These are phyloP conservation scores for Aspergillus novofumigatus DNA, from an alignment of 2,329 filamentous ascomycete genomes.

Conservation along the genomic window DNA sequence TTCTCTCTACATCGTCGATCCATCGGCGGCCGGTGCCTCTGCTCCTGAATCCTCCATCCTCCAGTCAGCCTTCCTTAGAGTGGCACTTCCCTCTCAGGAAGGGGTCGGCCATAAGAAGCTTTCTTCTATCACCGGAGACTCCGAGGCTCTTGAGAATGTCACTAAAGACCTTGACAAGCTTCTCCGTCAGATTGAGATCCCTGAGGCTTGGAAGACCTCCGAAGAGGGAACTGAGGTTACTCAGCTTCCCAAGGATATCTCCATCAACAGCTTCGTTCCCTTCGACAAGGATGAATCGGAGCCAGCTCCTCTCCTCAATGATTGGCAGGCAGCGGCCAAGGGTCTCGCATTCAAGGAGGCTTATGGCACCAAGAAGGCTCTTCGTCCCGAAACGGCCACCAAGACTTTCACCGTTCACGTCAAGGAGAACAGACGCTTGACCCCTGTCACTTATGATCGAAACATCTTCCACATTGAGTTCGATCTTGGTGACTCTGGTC, in stretches of 20 bases:
- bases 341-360: slow-evolving; percentile 92
- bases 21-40: slow-evolving; percentile 63
- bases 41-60: slow-evolving; percentile 64
- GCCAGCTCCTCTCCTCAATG: slow-evolving; percentile 60
- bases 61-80: slow-evolving; percentile 77
- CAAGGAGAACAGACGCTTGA: slow-evolving; percentile 92
- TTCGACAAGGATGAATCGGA: slow-evolving; percentile 75
- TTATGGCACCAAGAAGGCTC: slow-evolving; percentile 66
- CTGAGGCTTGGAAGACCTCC: slow-evolving; percentile 73
- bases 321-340: slow-evolving; percentile 83
- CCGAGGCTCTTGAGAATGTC: slow-evolving; percentile 60
- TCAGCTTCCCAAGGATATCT: slow-evolving; percentile 60
- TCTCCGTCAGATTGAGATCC: slow-evolving; percentile 69
- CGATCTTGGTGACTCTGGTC: slow-evolving; percentile 82
- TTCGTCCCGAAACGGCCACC: slow-evolving; percentile 80
- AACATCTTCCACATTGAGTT: slow-evolving; percentile 99
- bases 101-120: slow-evolving; percentile 64
- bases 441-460: slow-evolving; percentile 82
- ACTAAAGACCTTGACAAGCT: slow-evolving; percentile 60
- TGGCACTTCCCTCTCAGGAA: slow-evolving; percentile 65
- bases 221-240: slow-evolving; percentile 43
- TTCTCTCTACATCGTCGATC: slow-evolving; percentile 71
- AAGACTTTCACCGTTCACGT: slow-evolving; percentile 86
- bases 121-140: slow-evolving; percentile 54
- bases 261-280: slow-evolving; percentile 73